A percentile compares a stretch with the other conserved stretches of the same genome.
Evolutionary conservation across 202 grass and related monocot species (phyloP).

Genomic region (Panicum virgatum): DNA sequence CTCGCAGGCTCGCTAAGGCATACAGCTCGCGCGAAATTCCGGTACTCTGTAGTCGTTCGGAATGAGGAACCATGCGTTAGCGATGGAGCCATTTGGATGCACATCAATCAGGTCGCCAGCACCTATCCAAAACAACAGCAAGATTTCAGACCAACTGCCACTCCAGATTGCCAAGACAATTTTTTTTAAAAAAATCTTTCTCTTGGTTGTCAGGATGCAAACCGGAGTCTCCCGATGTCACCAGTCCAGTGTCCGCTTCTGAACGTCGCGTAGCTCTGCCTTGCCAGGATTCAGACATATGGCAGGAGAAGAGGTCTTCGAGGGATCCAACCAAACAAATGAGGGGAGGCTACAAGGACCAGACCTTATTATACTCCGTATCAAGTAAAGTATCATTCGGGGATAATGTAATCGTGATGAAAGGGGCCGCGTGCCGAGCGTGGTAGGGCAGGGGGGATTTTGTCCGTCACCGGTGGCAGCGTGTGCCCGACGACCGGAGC

Average conservation of each 20-base stretch:
- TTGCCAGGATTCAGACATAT: conserved; percentile 7
- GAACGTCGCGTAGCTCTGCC: background rate
- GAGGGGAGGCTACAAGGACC: background rate
- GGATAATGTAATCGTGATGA: background rate
- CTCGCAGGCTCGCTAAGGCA: too few species aligned
- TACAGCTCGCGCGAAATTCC: too few species aligned
- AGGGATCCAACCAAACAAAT: background rate
- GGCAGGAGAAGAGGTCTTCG: conserved; percentile 19
- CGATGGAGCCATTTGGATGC: conserved; percentile 33
- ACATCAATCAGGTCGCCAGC: background rate
- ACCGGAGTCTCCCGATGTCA: conserved; percentile 1
- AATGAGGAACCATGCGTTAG: background rate
- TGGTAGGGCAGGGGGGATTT: background rate
- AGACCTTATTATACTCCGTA: background rate
- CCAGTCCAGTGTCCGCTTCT: background rate
- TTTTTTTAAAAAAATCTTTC: background rate
- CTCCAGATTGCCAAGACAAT: conserved; percentile 12
- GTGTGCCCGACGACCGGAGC: background rate
- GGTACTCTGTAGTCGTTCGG: background rate
- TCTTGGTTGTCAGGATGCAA: conserved; percentile 1
- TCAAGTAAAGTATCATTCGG: background rate
- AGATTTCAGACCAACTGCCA: background rate
- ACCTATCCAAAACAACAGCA: background rate
- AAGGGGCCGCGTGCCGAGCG: too few species aligned
- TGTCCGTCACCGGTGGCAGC: conserved; percentile 37